A percentile compares a stretch with the other conserved stretches of the same genome.
These are phyloP conservation scores for Chaetomium globosum DNA, from an alignment of 2,329 filamentous ascomycete species.

Conservation along the genomic window DNA sequence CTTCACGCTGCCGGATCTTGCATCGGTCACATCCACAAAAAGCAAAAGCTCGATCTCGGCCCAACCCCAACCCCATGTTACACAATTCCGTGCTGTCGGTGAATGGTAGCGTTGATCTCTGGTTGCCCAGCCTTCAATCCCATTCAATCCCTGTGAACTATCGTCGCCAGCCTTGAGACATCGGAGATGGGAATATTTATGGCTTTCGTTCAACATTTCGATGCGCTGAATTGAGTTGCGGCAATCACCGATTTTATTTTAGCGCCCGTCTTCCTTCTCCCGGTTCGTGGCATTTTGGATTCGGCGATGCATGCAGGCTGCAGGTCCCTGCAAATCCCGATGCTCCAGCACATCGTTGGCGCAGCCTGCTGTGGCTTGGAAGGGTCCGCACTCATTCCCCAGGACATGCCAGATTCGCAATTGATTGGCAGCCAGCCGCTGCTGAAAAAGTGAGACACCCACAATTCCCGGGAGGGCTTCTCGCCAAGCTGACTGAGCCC, in stretches of 20 bases:
- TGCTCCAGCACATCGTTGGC: background rate
- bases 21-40: background rate
- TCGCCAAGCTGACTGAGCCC: background rate
- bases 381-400: background rate
- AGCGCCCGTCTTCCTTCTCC: too few relatives aligned
- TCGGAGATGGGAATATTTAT: background rate
- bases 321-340: background rate
- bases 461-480: background rate
- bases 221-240: background rate
- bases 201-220: background rate
- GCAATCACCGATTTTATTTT: too few relatives aligned
- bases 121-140: background rate
- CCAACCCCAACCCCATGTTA: background rate
- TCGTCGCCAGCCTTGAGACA: too few relatives aligned
- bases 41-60: background rate
- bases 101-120: background rate
- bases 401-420: background rate
- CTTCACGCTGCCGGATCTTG: background rate
- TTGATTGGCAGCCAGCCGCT: constrained; percentile 5
- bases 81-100: background rate
- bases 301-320: background rate
- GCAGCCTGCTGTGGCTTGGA: background rate
- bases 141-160: background rate
- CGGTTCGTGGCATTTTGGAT: too few relatives aligned
- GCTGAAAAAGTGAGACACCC: constrained; percentile 10